A percentile compares a stretch with the other conserved stretches of the same genome.
phyloP scores from a whole-genome alignment of 441 rosid genomes.

The Pelargonium cotyledonis region DNA sequence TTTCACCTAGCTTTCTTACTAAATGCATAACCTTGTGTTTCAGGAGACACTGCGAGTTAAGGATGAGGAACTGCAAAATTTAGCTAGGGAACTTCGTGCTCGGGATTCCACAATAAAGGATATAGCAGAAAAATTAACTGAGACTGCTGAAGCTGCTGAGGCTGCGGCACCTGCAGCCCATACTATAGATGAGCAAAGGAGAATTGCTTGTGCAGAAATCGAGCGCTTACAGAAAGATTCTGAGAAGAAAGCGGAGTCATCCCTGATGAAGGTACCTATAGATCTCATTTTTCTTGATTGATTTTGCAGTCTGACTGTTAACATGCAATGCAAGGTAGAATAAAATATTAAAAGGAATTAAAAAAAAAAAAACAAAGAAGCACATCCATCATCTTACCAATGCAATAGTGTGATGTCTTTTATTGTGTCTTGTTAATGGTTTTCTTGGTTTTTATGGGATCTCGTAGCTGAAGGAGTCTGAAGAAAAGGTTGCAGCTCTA shows the following conservation, averaged over 20 bases:
- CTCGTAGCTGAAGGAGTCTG: conserved; percentile 61
- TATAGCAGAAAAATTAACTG: conserved; percentile 87
- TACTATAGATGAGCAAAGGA: conserved; percentile 86
- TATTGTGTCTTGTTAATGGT: too few relatives aligned
- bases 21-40: conserved; percentile 15
- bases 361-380: too few relatives aligned
- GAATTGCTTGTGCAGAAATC: conserved; percentile 60
- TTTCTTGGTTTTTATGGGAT: too few relatives aligned
- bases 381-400: too few relatives aligned
- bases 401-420: too few relatives aligned
- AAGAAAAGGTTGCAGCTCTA: conserved; percentile 47
- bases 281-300: conserved; percentile 5
- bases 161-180: conserved; percentile 92
- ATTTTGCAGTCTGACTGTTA: too few relatives aligned
- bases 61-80: conserved; percentile 90
- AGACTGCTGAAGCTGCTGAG: conserved; percentile 99
- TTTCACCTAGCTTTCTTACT: conserved; percentile 9
- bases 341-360: too few relatives aligned
- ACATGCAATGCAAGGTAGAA: too few relatives aligned
- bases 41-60: conserved; percentile 92
- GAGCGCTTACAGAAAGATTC: conserved; percentile 56
- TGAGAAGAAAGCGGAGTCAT: conserved; percentile 48
- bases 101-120: conserved; percentile 84
- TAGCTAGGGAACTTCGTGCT: conserved; percentile 85
- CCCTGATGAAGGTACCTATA: conserved; percentile 45